These are phyloP conservation scores for Daldinia sp. DNA, from an alignment of 2,329 filamentous ascomycete species.

Conservation along the genomic window DNA sequence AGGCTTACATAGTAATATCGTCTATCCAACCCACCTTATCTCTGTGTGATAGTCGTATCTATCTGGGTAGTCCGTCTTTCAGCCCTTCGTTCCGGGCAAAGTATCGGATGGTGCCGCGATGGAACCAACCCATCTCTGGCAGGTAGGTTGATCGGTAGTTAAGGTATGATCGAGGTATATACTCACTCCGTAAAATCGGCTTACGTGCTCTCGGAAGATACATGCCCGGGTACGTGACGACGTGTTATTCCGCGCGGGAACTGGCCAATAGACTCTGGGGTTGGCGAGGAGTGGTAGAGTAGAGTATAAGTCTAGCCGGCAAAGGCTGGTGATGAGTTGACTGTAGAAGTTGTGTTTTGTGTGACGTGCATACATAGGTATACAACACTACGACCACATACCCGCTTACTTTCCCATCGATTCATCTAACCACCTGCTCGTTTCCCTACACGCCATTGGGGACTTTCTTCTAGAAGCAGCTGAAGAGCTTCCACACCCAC, in stretches of 20 bases:
- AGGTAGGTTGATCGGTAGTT: neutral
- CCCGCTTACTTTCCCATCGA: neutral
- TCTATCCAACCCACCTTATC: neutral
- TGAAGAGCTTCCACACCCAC: neutral
- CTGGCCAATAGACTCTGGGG: neutral
- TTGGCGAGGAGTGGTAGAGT: neutral
- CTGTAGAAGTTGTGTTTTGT: neutral
- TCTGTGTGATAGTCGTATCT: neutral
- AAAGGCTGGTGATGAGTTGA: neutral
- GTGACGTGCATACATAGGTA: neutral
- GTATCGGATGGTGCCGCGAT: neutral
- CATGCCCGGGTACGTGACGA: neutral
- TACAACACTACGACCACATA: neutral
- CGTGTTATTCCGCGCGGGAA: neutral
- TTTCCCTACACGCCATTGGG: neutral
- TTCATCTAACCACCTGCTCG: neutral
- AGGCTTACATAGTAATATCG: neutral
- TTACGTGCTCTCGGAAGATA: neutral
- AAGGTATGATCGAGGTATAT: neutral
- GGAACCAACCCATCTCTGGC: neutral
- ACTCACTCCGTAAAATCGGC: neutral
- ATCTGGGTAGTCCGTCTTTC: neutral
- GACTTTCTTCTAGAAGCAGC: conserved; percentile 6
- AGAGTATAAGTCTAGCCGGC: neutral
- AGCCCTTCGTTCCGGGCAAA: neutral